These are phyloP conservation scores for Xylaria intraflava DNA, from an alignment of 495 filamentous ascomycete species.

Conservation along the genomic window DNA sequence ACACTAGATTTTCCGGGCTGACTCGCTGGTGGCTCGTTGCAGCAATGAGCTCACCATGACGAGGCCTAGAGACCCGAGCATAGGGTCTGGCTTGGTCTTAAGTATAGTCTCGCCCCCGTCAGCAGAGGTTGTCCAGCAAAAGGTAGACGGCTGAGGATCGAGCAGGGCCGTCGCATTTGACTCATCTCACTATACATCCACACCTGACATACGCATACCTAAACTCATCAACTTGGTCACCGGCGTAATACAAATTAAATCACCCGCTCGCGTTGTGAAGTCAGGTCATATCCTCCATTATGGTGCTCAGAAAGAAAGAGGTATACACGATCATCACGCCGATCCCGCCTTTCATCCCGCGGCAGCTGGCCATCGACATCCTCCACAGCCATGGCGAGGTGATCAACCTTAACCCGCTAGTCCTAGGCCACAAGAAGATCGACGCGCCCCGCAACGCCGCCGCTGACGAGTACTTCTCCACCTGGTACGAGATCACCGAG, in stretches of 20 bases:
- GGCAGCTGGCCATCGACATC: slow-evolving; percentile 35
- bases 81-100: background rate
- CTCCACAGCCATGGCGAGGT: slow-evolving; percentile 55
- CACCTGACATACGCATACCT: too few species aligned
- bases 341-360: slow-evolving; percentile 43
- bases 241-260: too few species aligned
- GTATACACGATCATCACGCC: slow-evolving; percentile 42
- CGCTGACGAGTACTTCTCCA: slow-evolving; percentile 62
- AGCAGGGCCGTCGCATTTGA: too few species aligned
- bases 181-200: too few species aligned
- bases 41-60: background rate
- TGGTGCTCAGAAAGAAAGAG: slow-evolving; percentile 46
- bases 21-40: background rate
- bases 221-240: too few species aligned
- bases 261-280: too few species aligned
- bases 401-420: slow-evolving; percentile 71
- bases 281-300: background rate
- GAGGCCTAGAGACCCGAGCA: too few species aligned
- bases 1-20: background rate
- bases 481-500: slow-evolving; percentile 63
- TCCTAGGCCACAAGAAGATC: slow-evolving; percentile 56
- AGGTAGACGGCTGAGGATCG: too few species aligned
- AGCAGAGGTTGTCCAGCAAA: background rate
- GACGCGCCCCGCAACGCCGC: slow-evolving; percentile 57
- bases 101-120: background rate